phyloP scores from a whole-genome alignment of 768 basidiomycete species.

The Tricholoma sp. region DNA sequence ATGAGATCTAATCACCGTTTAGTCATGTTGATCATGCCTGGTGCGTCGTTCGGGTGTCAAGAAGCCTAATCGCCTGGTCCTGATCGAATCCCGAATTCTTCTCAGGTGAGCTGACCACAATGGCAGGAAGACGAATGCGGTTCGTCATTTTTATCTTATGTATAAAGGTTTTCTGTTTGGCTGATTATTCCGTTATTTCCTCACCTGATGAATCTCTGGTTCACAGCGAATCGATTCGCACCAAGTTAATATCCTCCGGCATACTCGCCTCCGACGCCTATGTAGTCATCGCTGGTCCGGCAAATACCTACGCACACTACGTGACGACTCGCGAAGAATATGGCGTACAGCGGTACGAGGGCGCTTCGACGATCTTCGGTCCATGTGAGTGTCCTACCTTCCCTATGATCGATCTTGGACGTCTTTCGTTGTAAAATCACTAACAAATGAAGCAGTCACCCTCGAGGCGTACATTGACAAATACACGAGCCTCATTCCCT shows the following conservation, averaged over 20 bases:
- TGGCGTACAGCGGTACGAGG: conserved; percentile 72
- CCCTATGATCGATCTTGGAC: not conserved
- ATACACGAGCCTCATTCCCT: conserved; percentile 62
- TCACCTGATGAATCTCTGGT: not conserved
- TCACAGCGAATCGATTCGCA: conserved; percentile 62
- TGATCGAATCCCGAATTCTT: conserved; percentile 1
- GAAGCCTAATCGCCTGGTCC: conserved; percentile 4
- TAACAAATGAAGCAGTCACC: conserved; percentile 41
- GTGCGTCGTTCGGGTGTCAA: conserved; percentile 21
- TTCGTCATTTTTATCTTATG: conserved; percentile 24
- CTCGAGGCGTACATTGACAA: conserved; percentile 80
- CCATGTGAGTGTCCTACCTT: conserved; percentile 41
- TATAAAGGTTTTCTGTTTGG: conserved; percentile 9
- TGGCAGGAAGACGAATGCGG: conserved; percentile 76
- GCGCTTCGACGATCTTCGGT: conserved; percentile 76
- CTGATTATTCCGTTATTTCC: conserved; percentile 10
- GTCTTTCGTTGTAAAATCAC: not conserved
- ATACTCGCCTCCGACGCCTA: conserved; percentile 65
- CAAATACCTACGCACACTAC: conserved; percentile 76
- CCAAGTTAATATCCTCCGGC: conserved; percentile 55
- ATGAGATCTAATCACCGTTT: not conserved
- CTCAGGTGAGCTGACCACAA: conserved; percentile 70
- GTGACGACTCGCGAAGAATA: conserved; percentile 73
- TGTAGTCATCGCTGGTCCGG: conserved; percentile 77
- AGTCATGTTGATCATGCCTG: conserved; percentile 73